Evolutionary conservation across 192 early-diverging fungal genomes (phyloP).

Genomic region (Coemansia sp.): DNA sequence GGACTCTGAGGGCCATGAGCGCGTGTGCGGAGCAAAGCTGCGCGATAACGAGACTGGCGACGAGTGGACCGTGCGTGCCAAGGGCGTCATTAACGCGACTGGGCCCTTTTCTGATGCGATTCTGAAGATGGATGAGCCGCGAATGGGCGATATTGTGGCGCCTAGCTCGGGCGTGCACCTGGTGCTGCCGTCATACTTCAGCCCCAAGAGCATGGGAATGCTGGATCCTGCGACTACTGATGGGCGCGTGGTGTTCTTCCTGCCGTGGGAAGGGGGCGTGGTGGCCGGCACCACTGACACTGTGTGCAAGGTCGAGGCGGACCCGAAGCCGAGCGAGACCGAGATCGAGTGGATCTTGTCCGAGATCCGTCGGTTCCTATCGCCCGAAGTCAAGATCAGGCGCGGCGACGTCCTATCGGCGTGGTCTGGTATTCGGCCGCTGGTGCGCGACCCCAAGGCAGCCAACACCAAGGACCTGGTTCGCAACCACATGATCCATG

Average conservation of each 20-base stretch:
- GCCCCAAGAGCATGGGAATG: slow-evolving; percentile 91
- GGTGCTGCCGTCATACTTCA: slow-evolving; percentile 93
- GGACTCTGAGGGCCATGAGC: slow-evolving; percentile 49
- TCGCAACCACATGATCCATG: slow-evolving; percentile 96
- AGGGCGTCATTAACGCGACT: slow-evolving; percentile 92
- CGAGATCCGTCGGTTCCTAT: slow-evolving; percentile 88
- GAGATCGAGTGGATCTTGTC: slow-evolving; percentile 95
- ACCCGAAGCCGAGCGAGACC: slow-evolving; percentile 86
- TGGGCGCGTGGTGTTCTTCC: slow-evolving; percentile 94
- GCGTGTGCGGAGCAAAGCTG: slow-evolving; percentile 75
- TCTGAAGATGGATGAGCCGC: slow-evolving; percentile 83
- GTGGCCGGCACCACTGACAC: slow-evolving; percentile 97
- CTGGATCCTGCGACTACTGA: slow-evolving; percentile 92
- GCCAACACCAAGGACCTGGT: slow-evolving; percentile 91
- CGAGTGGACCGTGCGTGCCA: slow-evolving; percentile 80
- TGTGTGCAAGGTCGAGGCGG: slow-evolving; percentile 75
- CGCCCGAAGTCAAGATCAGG: slow-evolving; percentile 91
- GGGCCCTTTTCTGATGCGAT: slow-evolving; percentile 79
- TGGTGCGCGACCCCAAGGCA: slow-evolving; percentile 92
- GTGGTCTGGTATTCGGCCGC: slow-evolving; percentile 96
- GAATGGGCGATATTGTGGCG: slow-evolving; percentile 81
- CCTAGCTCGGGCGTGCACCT: slow-evolving; percentile 93
- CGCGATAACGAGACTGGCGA: slow-evolving; percentile 84
- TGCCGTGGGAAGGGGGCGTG: slow-evolving; percentile 95
- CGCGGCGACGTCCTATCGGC: slow-evolving; percentile 94